Evolutionary conservation across 1,284 basidiomycete species (phyloP).

Genomic region (Cryptococcus maquisensis): DNA sequence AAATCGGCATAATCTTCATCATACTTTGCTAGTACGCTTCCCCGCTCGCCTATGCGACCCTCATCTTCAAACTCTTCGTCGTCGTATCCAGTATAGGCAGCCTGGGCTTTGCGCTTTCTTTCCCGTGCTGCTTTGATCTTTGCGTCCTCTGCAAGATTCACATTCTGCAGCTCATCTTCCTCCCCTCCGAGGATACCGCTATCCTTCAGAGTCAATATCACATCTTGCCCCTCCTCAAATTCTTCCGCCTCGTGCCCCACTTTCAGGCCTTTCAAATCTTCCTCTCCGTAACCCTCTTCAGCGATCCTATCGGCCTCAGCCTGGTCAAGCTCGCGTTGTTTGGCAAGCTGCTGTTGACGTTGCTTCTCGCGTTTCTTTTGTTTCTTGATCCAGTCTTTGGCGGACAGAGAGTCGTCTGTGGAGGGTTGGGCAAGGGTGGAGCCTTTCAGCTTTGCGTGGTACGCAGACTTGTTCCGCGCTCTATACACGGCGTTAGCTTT

Average conservation of each 20-base stretch:
- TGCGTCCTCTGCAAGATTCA: conserved; percentile 84
- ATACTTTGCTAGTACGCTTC: conserved; percentile 86
- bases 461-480: conserved; percentile 76
- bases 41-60: conserved; percentile 68
- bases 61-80: conserved; percentile 76
- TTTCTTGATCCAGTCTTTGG: conserved; percentile 82
- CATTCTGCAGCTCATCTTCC: conserved; percentile 96
- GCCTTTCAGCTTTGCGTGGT: conserved; percentile 83
- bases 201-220: conserved; percentile 94
- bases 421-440: conserved; percentile 79
- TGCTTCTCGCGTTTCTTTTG: conserved; percentile 83
- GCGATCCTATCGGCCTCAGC: conserved; percentile 76
- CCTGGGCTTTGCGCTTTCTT: conserved; percentile 76
- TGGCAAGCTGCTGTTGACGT: conserved; percentile 67
- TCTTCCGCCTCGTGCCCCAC: conserved; percentile 91
- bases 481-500: conserved; percentile 10
- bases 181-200: conserved; percentile 88
- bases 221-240: conserved; percentile 86
- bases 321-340: conserved; percentile 68
- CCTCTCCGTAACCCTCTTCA: conserved; percentile 60
- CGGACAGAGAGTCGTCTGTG: conserved; percentile 55
- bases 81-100: conserved; percentile 89
- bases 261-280: conserved; percentile 84
- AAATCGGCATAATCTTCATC: conserved; percentile 67
- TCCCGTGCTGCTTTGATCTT: conserved; percentile 61